These are phyloP conservation scores for Hordeum marinum DNA, from an alignment of 176 grass and related monocot species.

Conservation along the genomic window DNA sequence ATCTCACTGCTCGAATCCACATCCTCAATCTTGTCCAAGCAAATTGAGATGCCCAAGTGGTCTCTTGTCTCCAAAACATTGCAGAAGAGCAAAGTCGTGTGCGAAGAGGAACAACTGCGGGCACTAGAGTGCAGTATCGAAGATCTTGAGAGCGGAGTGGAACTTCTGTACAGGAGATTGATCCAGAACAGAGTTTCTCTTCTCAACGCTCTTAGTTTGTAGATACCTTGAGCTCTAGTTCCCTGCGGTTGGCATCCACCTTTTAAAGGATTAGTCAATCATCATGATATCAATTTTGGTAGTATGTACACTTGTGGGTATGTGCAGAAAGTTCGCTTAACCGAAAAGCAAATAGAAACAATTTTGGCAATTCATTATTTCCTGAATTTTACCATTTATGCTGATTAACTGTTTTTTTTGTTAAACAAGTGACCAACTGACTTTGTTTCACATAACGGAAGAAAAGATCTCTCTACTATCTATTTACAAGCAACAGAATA, in stretches of 20 bases:
- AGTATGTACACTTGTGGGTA: background rate
- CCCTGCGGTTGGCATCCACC: background rate
- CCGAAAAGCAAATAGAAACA: background rate
- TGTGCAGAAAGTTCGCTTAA: background rate
- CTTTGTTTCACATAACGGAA: background rate
- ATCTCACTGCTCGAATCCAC: slow-evolving; percentile 8
- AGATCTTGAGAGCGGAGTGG: slow-evolving; percentile 8
- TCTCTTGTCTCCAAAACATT: slow-evolving; percentile 19
- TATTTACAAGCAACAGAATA: background rate
- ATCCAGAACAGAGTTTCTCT: slow-evolving; percentile 29
- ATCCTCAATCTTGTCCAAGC: background rate
- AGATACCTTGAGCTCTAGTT: background rate
- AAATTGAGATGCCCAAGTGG: slow-evolving; percentile 4
- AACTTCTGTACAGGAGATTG: slow-evolving; percentile 5
- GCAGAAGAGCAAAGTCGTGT: background rate
- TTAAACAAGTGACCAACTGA: background rate
- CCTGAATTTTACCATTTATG: background rate
- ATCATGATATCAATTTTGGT: background rate
- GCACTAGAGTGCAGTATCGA: background rate
- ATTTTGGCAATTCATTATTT: background rate
- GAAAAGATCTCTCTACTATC: background rate
- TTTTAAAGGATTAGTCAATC: slow-evolving; percentile 23
- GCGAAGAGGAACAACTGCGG: slow-evolving; percentile 2
- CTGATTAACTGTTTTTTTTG: too few relatives aligned
- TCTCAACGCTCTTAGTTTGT: slow-evolving; percentile 18